phyloP scores from a whole-genome alignment of 768 basidiomycete species.

The Boletus fagicola region DNA sequence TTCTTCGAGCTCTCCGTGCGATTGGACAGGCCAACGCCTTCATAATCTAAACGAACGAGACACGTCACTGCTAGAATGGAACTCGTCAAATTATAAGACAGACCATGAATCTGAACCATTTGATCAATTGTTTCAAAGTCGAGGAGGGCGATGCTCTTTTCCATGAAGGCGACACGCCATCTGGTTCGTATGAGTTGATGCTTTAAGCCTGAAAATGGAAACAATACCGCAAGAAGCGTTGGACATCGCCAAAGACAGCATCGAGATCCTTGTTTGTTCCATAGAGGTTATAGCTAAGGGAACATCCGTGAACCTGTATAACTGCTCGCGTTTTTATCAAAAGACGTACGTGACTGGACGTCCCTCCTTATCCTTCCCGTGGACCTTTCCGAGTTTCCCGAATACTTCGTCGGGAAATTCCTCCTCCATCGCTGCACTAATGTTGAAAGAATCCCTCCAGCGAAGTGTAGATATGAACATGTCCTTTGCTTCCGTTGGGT shows the following conservation, averaged over 20 bases:
- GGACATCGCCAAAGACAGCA: conserved; percentile 73
- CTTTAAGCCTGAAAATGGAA: not conserved
- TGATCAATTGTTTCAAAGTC: conserved; percentile 76
- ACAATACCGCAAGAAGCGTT: conserved; percentile 69
- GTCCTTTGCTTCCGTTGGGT: conserved; percentile 50
- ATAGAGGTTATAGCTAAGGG: conserved; percentile 71
- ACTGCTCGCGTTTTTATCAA: not conserved
- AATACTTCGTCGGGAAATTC: conserved; percentile 63
- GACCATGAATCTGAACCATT: conserved; percentile 71
- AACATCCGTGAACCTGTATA: not conserved
- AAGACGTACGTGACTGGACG: conserved; percentile 64
- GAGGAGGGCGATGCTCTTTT: conserved; percentile 56
- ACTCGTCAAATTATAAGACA: conserved; percentile 4
- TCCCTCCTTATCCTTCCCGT: conserved; percentile 68
- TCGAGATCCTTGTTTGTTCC: conserved; percentile 66
- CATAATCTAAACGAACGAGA: conserved; percentile 54
- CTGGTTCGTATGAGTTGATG: conserved; percentile 34
- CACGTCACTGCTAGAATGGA: not conserved
- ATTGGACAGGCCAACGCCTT: conserved; percentile 62
- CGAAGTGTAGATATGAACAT: conserved; percentile 68
- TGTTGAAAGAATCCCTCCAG: conserved; percentile 67
- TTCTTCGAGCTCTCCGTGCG: conserved; percentile 74
- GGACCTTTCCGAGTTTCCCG: conserved; percentile 59
- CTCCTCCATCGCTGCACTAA: conserved; percentile 59
- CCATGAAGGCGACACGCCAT: conserved; percentile 81